Evolutionary conservation across 495 filamentous ascomycete species (phyloP), one percentile per base, ranked within the genome.

Genomic region (Penicillium paxilli): DNA sequence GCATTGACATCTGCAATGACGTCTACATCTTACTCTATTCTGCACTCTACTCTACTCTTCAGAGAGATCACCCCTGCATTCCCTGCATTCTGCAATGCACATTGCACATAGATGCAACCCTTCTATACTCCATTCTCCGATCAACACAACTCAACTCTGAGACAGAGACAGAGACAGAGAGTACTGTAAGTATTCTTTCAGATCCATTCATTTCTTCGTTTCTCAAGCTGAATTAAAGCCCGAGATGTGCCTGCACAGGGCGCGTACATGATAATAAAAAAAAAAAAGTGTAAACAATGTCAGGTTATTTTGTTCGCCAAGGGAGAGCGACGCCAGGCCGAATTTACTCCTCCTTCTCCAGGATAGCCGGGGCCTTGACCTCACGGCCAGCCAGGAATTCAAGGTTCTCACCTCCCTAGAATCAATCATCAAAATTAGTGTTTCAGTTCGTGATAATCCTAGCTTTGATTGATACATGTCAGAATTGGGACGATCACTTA

Each of bases 331-430:
- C 35, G 17, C 14, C 28, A 38, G 47, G 40, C 14, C 50, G 25
- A 45, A 16, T 64, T 51, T 74, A 77, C 54, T 83, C 74, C 65
- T 91, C 85, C 73, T 84, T 85, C 69, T 94, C 90, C 51, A 94
- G 80, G 25, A 90, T 79, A 1, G 88, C 87, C 24, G 84, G 85
- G 20, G 90, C 88, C 55, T 82, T 86, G 62, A 98, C 87, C 44
- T 86, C 84, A 64, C 85, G 82, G 44, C 82, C 87, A 57, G 84
- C 83, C 52, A 92, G 74, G 55, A 87, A 85, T 32, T 91, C 86
- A 14, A 98, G 81, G 46, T 92, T 92, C 73, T 98, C 94, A 58
- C 95, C 94, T 54, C 85, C 90, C 92, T 96, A 16, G 7, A 58
- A 66, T 44, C 35, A 11, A 11, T 38, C 28, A 21, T 42, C 3